phyloP scores from a whole-genome alignment of 2,329 filamentous ascomycete genomes.

The Grosmannia clavigera region DNA sequence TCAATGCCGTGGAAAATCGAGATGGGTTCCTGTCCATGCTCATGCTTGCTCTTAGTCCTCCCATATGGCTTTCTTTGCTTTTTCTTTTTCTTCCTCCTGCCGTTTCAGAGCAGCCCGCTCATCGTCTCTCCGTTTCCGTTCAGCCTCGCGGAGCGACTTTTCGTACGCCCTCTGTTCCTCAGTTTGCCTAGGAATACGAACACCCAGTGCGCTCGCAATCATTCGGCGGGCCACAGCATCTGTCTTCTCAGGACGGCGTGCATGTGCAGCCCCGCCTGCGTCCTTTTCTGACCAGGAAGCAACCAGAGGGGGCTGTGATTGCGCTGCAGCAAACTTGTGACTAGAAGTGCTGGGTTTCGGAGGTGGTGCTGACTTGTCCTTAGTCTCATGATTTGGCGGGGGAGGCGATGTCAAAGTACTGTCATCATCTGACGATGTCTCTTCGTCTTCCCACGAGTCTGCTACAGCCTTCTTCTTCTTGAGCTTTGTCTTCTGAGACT shows the following conservation, averaged over 20 bases:
- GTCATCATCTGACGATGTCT: slow-evolving; percentile 31
- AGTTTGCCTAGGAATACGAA: slow-evolving; percentile 67
- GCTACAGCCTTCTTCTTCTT: slow-evolving; percentile 33
- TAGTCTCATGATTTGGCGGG: not conserved
- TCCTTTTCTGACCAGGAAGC: slow-evolving; percentile 1
- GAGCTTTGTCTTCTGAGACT: slow-evolving; percentile 9
- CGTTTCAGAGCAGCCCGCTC: slow-evolving; percentile 54
- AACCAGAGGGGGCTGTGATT: not conserved
- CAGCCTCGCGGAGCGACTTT: slow-evolving; percentile 67
- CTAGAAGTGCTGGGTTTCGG: slow-evolving; percentile 53
- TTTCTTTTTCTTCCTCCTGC: slow-evolving; percentile 53
- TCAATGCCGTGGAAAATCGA: not conserved
- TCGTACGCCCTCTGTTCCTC: slow-evolving; percentile 87
- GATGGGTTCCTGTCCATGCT: not conserved
- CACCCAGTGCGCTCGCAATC: slow-evolving; percentile 79
- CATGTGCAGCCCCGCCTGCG: not conserved
- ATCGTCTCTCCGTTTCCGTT: slow-evolving; percentile 62
- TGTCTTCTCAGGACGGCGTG: slow-evolving; percentile 69
- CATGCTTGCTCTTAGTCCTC: slow-evolving; percentile 40
- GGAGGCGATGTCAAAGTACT: slow-evolving; percentile 5
- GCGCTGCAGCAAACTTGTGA: slow-evolving; percentile 13
- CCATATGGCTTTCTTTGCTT: slow-evolving; percentile 78
- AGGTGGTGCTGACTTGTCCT: slow-evolving; percentile 39
- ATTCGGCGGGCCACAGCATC: slow-evolving; percentile 80
- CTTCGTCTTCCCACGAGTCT: slow-evolving; percentile 72